Conservation (phyloP, 805 yeast genomes). For the Ascoidea asiatica region DNA sequence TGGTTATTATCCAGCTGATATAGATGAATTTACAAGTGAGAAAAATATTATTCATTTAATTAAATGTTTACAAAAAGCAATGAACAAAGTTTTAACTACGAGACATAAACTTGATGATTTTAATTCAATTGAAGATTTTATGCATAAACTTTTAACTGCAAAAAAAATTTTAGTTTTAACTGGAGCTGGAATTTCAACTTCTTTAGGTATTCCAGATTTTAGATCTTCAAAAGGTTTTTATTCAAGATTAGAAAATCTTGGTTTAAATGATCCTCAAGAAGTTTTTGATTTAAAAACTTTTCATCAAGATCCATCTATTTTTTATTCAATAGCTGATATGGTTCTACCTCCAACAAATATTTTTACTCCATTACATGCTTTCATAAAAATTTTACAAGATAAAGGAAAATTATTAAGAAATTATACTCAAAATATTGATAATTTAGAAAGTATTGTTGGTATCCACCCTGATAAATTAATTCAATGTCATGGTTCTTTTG, state of each 20-base stretch:
- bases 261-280: conserved; percentile 79
- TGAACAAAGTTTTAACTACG: conserved; percentile 43
- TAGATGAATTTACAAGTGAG: conserved; percentile 26
- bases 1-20: conserved; percentile 34
- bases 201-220: conserved; percentile 85
- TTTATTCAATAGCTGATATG: conserved; percentile 78
- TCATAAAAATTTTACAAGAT: conserved; percentile 60
- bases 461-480: conserved; percentile 50
- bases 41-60: conserved; percentile 32
- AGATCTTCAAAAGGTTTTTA: conserved; percentile 83
- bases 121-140: conserved; percentile 43
- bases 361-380: conserved; percentile 71
- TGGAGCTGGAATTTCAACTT: conserved; percentile 90
- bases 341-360: conserved; percentile 60
- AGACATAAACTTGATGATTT: conserved; percentile 43
- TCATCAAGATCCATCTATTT: conserved; percentile 61
- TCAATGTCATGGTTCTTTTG: conserved; percentile 91
- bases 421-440: conserved; percentile 87
- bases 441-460: conserved; percentile 74
- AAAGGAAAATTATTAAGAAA: conserved; percentile 67
- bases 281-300: conserved; percentile 71
- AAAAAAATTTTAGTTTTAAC: conserved; percentile 60
- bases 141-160: conserved; percentile 38
- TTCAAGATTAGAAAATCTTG: conserved; percentile 49
- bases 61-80: conserved; percentile 44